A percentile compares a stretch with the other conserved stretches of the same genome.
Conservation (phyloP, 1,284 basidiomycete species). For the Marasmius sp. region DNA sequence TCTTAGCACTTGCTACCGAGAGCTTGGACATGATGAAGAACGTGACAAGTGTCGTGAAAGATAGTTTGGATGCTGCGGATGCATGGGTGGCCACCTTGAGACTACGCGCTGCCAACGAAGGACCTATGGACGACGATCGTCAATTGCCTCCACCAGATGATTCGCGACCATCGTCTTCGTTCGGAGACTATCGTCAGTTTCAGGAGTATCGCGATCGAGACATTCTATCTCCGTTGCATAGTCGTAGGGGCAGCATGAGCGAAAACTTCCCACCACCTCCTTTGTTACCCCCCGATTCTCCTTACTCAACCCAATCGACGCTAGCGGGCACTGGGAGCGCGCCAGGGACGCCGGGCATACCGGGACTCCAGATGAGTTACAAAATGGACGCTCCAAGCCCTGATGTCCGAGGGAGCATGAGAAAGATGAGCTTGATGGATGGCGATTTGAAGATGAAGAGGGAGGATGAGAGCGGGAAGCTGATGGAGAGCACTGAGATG, state of each 20-base stretch:
- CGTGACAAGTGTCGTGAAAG: conserved; percentile 84
- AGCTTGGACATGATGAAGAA: conserved; percentile 89
- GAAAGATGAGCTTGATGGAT: background rate
- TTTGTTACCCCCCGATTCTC: background rate
- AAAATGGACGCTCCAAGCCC: background rate
- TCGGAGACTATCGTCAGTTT: background rate
- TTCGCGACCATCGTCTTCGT: background rate
- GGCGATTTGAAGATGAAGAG: background rate
- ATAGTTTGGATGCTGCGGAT: conserved; percentile 86
- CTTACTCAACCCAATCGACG: background rate
- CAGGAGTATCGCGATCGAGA: background rate
- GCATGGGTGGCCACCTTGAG: conserved; percentile 52
- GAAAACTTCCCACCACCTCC: background rate
- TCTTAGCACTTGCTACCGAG: conserved; percentile 85
- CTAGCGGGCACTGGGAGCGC: background rate
- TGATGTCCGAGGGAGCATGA: background rate
- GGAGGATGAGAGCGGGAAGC: background rate
- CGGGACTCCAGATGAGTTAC: background rate
- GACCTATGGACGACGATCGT: background rate
- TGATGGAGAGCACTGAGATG: background rate
- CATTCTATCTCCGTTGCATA: background rate
- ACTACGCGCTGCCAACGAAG: conserved; percentile 5
- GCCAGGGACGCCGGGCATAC: background rate
- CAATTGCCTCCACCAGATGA: background rate
- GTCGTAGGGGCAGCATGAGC: background rate